Base-by-base conservation (phyloP, 1,139 yeast genomes). In the Magnusiomyces fungicola region DNA sequence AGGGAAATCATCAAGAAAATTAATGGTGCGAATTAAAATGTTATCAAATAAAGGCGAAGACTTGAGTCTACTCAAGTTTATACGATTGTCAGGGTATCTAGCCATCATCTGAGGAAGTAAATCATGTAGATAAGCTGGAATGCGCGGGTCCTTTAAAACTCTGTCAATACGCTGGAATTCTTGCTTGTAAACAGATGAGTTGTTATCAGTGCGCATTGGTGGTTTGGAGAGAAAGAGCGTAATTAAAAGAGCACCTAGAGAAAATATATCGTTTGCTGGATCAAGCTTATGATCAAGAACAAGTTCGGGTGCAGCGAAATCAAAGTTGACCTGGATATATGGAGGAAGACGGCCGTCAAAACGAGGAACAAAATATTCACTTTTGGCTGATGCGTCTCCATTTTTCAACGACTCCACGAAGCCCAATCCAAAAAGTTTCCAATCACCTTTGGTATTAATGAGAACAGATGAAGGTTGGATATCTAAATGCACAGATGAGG, bases 391-490 rank as follows among this genome's bases (percentile, higher is more conserved):
- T 23, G 19, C 16, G 19, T 22, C 29, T 9, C 16, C 19, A 3
- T 25, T 33, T 14, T 9, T 29, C 22, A 29, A 39, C 16, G 47
- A 21, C 43, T 64, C 63, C 25, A 86, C 65, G 58, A 83, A 83
- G 46, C 77, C 77, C 55, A 85, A 75, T 0, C 97, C 97, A 7
- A 84, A 77, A 2, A 92, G 65, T 65, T 90, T 92, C 97, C 97
- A 94, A 66, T 92, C 98, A 1, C 95, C 94, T 57, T 84, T 89
- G 39, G 79, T 81, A 56, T 85, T 90, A 24, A 92, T 75, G 53
- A 83, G 77, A 0, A 92, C 73, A 0, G 96, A 79, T 14, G 77
- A 70, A 0, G 98, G 98, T 56, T 82, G 83, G 30, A 94, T 59
- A 57, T 89, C 87, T 57, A 85, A 68, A 67, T 90, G 96, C 16